Evolutionary conservation across 306 rosid species (phyloP).

Genomic region (Vicia faba): DNA sequence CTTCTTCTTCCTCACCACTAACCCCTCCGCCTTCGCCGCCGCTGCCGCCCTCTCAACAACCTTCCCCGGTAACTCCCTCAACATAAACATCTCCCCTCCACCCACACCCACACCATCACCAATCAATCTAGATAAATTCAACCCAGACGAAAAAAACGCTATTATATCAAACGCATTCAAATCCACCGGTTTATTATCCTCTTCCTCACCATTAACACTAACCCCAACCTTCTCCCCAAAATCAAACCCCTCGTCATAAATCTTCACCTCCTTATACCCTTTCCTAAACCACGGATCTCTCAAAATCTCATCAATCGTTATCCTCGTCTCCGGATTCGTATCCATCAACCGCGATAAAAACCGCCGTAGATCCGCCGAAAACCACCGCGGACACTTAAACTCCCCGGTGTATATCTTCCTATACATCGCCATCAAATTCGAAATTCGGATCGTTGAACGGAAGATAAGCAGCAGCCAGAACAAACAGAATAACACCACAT

Average conservation of each 20-base stretch:
- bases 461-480: constrained; percentile 64
- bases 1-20: constrained; percentile 51
- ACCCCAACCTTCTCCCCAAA: not conserved
- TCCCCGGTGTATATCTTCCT: constrained; percentile 72
- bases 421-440: constrained; percentile 71
- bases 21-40: constrained; percentile 45
- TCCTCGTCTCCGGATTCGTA: constrained; percentile 59
- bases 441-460: constrained; percentile 77
- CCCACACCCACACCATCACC: constrained; percentile 4
- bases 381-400: constrained; percentile 68
- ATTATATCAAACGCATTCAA: constrained; percentile 75
- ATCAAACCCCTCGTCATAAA: constrained; percentile 41
- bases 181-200: constrained; percentile 27
- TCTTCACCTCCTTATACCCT: constrained; percentile 48
- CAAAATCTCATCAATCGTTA: constrained; percentile 58
- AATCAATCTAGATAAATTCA: constrained; percentile 64
- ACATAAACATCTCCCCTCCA: constrained; percentile 46
- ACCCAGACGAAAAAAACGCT: constrained; percentile 55
- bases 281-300: constrained; percentile 65
- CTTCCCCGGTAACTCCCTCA: constrained; percentile 42
- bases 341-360: constrained; percentile 58
- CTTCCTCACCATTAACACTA: constrained; percentile 18
- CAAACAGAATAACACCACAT: constrained; percentile 62
- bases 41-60: constrained; percentile 44
- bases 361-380: constrained; percentile 56